These are phyloP conservation scores for Oxytropis ochrocephala DNA, from an alignment of 306 rosid genomes.

Conservation along the genomic window DNA sequence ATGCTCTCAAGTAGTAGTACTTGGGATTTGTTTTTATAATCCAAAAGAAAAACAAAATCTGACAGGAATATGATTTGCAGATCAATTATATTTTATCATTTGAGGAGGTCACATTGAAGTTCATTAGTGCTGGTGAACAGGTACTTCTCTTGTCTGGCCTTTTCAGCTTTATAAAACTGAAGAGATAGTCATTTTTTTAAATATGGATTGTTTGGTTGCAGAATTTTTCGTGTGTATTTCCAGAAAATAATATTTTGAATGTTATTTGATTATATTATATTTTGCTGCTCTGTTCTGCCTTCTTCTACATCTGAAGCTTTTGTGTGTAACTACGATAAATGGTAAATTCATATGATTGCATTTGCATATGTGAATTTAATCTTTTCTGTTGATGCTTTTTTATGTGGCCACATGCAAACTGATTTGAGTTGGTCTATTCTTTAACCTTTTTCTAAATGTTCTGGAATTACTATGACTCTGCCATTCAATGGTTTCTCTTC, in stretches of 20 bases:
- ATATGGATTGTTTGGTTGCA: constrained; percentile 1
- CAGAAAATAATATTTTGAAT: background rate
- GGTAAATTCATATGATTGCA: constrained; percentile 4
- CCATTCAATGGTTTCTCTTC: constrained; percentile 11
- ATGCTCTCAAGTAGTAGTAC: constrained; percentile 13
- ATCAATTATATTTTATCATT: constrained; percentile 79
- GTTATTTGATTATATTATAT: background rate
- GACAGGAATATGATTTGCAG: constrained; percentile 51
- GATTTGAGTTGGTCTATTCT: background rate
- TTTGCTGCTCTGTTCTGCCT: background rate
- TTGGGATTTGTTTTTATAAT: background rate
- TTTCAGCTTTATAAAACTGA: constrained; percentile 9
- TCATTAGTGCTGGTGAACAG: constrained; percentile 79
- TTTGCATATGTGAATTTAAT: constrained; percentile 1
- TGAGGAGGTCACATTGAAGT: constrained; percentile 92
- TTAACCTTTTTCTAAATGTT: background rate
- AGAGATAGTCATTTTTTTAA: background rate
- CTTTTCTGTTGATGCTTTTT: constrained; percentile 2
- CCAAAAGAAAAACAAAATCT: background rate
- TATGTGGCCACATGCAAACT: background rate
- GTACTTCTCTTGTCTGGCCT: constrained; percentile 34
- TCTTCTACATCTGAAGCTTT: background rate
- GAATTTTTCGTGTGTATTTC: background rate
- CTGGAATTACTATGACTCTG: constrained; percentile 6
- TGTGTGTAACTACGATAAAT: background rate